These are phyloP conservation scores for Starmerella cellae DNA, from an alignment of 805 yeast species.

Conservation along the genomic window DNA sequence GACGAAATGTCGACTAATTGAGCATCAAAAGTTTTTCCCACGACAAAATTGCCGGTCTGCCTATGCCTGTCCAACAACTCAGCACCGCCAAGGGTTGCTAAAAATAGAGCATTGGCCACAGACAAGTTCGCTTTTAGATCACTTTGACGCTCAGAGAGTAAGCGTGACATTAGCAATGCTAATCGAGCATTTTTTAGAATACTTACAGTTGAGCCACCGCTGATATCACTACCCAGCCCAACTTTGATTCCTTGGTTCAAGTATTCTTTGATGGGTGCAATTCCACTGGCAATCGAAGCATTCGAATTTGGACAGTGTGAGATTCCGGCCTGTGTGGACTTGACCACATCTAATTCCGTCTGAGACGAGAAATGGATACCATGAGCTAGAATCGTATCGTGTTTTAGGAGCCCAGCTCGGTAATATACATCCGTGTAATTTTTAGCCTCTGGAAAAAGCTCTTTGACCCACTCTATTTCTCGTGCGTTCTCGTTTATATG, in stretches of 20 bases:
- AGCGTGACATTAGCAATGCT: conserved; percentile 59
- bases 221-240: conserved; percentile 66
- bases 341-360: conserved; percentile 49
- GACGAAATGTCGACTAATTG: conserved; percentile 56
- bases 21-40: conserved; percentile 73
- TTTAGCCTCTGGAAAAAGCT: conserved; percentile 56
- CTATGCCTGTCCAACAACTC: conserved; percentile 46
- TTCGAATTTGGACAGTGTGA: conserved; percentile 92
- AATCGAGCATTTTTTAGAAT: conserved; percentile 54
- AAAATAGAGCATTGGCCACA: conserved; percentile 56
- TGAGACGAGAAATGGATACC: conserved; percentile 57
- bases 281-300: conserved; percentile 78
- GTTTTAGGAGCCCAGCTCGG: conserved; percentile 43
- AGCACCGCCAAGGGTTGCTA: conserved; percentile 90
- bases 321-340: conserved; percentile 48
- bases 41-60: conserved; percentile 53
- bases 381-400: conserved; percentile 74
- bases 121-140: conserved; percentile 33
- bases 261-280: conserved; percentile 64
- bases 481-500: conserved; percentile 72
- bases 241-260: conserved; percentile 57
- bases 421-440: conserved; percentile 70
- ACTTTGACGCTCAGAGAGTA: conserved; percentile 44
- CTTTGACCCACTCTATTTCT: conserved; percentile 62
- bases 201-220: conserved; percentile 63